Evolutionary conservation across 2,329 filamentous ascomycete genomes (phyloP).

Genomic region (Elsinoe batatas): DNA sequence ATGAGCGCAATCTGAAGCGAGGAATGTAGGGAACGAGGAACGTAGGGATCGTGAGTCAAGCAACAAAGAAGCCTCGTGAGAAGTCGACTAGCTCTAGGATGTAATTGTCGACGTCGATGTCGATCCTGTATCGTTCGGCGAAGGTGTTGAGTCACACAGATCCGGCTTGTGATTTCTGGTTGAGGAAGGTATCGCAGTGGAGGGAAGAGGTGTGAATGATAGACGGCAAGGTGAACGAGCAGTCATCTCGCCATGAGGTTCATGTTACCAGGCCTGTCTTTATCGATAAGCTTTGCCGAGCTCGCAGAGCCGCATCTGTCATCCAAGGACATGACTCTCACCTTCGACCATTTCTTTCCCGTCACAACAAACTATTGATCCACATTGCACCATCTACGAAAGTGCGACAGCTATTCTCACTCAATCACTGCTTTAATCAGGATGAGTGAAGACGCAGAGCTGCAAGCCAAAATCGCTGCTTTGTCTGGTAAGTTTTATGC

Average conservation of each 20-base stretch:
- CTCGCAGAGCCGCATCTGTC: conserved; percentile 10
- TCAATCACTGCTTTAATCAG: neutral
- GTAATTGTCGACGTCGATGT: too few relatives aligned
- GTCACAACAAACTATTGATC: too few relatives aligned
- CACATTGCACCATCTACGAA: neutral
- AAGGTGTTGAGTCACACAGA: too few relatives aligned
- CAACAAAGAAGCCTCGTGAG: too few relatives aligned
- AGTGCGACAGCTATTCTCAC: neutral
- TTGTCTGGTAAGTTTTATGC: conserved; percentile 12
- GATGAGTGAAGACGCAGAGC: conserved; percentile 18
- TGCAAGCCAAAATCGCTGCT: conserved; percentile 17
- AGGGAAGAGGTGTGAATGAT: neutral
- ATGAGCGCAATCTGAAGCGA: neutral
- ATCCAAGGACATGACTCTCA: neutral
- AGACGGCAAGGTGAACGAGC: too few relatives aligned
- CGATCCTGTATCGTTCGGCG: too few relatives aligned
- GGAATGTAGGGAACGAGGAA: neutral
- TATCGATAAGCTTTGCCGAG: conserved; percentile 10
- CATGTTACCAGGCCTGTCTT: neutral
- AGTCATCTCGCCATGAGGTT: too few relatives aligned
- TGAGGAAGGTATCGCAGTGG: neutral
- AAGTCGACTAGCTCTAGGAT: too few relatives aligned
- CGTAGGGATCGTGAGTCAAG: too few relatives aligned
- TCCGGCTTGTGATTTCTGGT: too few relatives aligned
- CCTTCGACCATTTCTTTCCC: neutral